Conservation (phyloP, 116 monocot genomes). For the Dioscorea cayenensis region DNA sequence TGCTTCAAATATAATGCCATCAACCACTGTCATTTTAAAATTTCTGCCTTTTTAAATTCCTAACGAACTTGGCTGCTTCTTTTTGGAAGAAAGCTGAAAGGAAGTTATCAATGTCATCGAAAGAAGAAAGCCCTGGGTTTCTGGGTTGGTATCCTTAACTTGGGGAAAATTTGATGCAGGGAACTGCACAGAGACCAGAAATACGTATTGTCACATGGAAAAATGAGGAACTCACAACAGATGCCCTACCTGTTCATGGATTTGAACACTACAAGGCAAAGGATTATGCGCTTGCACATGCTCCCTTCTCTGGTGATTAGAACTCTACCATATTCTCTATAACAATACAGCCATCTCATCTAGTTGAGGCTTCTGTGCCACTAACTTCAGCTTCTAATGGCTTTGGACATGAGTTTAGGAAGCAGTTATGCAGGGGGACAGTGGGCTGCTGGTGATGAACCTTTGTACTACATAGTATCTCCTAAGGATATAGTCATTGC, state of each 20-base stretch:
- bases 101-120: too few species aligned
- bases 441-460: conserved; percentile 99
- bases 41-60: too few species aligned
- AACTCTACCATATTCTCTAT: not conserved
- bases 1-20: too few species aligned
- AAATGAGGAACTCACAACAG: conserved; percentile 97
- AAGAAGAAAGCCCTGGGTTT: not conserved
- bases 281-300: conserved; percentile 94
- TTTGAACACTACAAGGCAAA: conserved; percentile 98
- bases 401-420: conserved; percentile 44
- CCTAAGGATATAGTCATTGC: conserved; percentile 99
- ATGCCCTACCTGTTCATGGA: conserved; percentile 94
- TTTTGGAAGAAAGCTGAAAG: too few species aligned
- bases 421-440: conserved; percentile 98
- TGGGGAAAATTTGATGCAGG: conserved; percentile 29
- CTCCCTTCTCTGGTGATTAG: conserved; percentile 77
- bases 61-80: too few species aligned
- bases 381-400: conserved; percentile 7
- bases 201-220: conserved; percentile 91
- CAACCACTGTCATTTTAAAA: too few species aligned
- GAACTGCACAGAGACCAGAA: conserved; percentile 92
- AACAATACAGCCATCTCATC: not conserved
- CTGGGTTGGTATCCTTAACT: not conserved
- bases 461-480: conserved; percentile 93
- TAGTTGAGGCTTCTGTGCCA: not conserved